Evolutionary conservation across 139 green algal species (phyloP).

Genomic region (Desmodesmus armatus): DNA sequence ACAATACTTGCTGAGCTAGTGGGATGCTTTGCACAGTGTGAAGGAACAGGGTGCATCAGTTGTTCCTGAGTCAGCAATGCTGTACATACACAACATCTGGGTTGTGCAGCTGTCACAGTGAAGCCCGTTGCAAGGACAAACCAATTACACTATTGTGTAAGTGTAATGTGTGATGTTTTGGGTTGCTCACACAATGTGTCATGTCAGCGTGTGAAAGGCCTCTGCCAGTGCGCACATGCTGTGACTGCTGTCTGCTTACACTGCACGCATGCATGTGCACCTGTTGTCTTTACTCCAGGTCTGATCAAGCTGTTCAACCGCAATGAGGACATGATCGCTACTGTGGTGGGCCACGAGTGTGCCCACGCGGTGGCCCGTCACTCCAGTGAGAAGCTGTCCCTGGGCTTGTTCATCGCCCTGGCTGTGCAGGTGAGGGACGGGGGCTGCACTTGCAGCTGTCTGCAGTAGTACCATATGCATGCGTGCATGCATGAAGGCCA

Average conservation of each 20-base stretch:
- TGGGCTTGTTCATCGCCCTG: slow-evolving; percentile 41
- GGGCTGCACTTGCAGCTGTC: not conserved
- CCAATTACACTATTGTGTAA: too few species aligned
- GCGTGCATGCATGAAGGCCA: too few species aligned
- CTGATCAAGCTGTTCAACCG: slow-evolving; percentile 61
- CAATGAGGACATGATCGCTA: slow-evolving; percentile 60
- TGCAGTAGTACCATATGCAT: not conserved
- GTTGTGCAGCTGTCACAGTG: not conserved
- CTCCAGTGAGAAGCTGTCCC: slow-evolving; percentile 59
- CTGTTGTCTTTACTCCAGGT: slow-evolving; percentile 39
- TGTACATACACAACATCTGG: not conserved
- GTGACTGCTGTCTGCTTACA: not conserved
- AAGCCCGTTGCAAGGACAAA: not conserved
- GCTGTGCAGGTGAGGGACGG: slow-evolving; percentile 18
- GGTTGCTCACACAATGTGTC: too few species aligned
- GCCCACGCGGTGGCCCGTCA: slow-evolving; percentile 66
- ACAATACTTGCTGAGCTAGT: too few species aligned
- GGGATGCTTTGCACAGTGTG: too few species aligned
- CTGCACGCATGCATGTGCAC: slow-evolving; percentile 10
- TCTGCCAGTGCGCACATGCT: not conserved
- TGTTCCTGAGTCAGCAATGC: not conserved
- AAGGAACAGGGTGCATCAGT: too few species aligned
- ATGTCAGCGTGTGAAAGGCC: not conserved
- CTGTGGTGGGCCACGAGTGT: slow-evolving; percentile 66
- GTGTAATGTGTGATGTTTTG: too few species aligned